phyloP scores from a whole-genome alignment of 306 rosid genomes.

The Cucurbita maxima region DNA sequence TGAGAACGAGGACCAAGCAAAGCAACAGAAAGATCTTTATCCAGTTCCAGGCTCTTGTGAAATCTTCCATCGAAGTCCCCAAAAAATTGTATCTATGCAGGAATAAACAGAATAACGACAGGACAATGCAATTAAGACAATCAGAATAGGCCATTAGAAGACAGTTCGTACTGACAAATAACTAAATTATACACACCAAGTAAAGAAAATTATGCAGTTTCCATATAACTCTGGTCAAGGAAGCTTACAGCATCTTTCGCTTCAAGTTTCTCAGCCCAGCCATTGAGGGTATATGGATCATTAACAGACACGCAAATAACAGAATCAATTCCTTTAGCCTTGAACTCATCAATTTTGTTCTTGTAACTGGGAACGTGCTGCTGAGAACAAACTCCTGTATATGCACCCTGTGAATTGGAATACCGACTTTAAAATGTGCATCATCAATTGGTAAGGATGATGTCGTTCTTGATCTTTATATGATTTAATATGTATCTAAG shows the following conservation, averaged over 20 bases:
- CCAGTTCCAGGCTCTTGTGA: constrained; percentile 76
- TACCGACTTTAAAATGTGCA: neutral
- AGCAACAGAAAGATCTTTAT: constrained; percentile 72
- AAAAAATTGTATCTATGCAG: constrained; percentile 64
- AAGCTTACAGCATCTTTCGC: constrained; percentile 67
- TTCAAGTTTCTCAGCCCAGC: constrained; percentile 77
- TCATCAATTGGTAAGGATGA: neutral
- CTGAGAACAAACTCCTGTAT: constrained; percentile 80
- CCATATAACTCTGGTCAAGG: neutral
- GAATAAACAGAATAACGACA: neutral
- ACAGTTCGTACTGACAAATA: neutral
- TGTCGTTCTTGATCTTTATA: too few relatives aligned
- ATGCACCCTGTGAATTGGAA: constrained; percentile 59
- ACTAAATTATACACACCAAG: neutral
- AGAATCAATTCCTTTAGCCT: constrained; percentile 65
- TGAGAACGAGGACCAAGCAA: constrained; percentile 79
- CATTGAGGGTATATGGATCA: constrained; percentile 67
- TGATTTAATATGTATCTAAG: neutral
- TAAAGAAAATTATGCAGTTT: neutral
- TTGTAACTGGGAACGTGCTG: constrained; percentile 87
- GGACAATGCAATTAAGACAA: neutral
- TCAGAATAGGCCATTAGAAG: neutral
- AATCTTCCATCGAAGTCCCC: constrained; percentile 94
- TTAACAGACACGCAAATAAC: constrained; percentile 78
- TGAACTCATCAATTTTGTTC: constrained; percentile 55